Conservation (phyloP, 176 grass and related monocot genomes). For the Triticum aestivum region DNA sequence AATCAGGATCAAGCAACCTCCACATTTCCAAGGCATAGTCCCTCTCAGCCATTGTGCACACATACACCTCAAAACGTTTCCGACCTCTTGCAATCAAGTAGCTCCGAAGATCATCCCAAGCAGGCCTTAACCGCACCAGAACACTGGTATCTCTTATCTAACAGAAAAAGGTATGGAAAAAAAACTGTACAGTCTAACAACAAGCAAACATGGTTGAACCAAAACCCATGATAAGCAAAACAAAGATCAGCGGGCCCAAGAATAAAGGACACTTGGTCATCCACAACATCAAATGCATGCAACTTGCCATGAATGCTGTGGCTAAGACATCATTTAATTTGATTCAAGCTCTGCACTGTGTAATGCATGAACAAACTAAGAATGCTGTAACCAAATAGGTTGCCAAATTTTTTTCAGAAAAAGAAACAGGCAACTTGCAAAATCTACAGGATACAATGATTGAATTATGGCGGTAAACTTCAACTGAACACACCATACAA, state of each 20-base stretch:
- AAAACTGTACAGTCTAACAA: neutral
- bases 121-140: slow-evolving; percentile 68
- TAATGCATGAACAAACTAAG: neutral
- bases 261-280: neutral
- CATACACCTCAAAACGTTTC: slow-evolving; percentile 92
- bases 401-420: neutral
- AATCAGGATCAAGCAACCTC: slow-evolving; percentile 78
- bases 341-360: neutral
- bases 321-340: neutral
- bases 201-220: slow-evolving; percentile 23
- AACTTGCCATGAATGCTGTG: neutral
- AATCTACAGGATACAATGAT: neutral
- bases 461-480: slow-evolving; percentile 21
- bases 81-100: slow-evolving; percentile 77
- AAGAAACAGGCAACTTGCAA: slow-evolving; percentile 5
- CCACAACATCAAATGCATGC: neutral
- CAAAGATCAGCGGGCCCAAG: neutral
- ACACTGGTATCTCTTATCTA: slow-evolving; percentile 84
- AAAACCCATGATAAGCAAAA: neutral
- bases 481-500: neutral
- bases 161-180: slow-evolving; percentile 21
- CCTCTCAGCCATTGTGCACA: slow-evolving; percentile 88
- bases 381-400: neutral
- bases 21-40: slow-evolving; percentile 91
- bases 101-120: slow-evolving; percentile 80